phyloP scores from a whole-genome alignment of 1,139 yeast genomes.

The Candida sp. region DNA sequence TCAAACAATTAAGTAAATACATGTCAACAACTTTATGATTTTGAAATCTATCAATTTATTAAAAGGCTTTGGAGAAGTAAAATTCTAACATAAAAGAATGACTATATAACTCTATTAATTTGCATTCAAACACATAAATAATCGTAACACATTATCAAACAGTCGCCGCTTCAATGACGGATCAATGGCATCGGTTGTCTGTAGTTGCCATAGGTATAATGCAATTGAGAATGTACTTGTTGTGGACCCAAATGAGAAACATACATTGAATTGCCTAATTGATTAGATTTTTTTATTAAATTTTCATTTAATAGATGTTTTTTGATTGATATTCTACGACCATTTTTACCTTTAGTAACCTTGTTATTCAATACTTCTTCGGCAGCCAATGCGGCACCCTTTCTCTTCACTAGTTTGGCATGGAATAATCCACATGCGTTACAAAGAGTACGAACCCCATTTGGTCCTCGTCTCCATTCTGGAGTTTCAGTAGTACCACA shows the following conservation, averaged over 20 bases:
- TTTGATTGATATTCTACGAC: slow-evolving; percentile 39
- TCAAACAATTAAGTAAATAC: no score
- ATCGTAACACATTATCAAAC: neutral
- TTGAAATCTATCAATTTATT: neutral
- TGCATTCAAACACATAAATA: neutral
- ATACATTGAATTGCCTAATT: neutral
- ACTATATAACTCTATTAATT: neutral
- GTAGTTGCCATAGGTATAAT: neutral
- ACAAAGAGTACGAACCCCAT: slow-evolving; percentile 80
- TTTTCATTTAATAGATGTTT: slow-evolving; percentile 17
- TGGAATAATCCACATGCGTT: slow-evolving; percentile 88
- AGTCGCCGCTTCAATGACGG: neutral
- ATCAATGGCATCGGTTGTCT: neutral
- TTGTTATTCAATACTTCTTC: slow-evolving; percentile 43
- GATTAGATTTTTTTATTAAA: slow-evolving; percentile 4
- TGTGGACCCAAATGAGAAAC: neutral
- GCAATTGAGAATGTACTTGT: neutral
- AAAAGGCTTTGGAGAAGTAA: neutral
- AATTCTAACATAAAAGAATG: neutral
- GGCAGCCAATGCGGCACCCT: slow-evolving; percentile 65
- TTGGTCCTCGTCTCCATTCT: slow-evolving; percentile 91
- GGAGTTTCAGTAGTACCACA: slow-evolving; percentile 86
- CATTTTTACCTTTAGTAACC: slow-evolving; percentile 47
- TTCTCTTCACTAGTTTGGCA: slow-evolving; percentile 66
- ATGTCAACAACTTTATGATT: no score